Conservation (phyloP, 306 rosid genomes). For the Sindora glabra region DNA sequence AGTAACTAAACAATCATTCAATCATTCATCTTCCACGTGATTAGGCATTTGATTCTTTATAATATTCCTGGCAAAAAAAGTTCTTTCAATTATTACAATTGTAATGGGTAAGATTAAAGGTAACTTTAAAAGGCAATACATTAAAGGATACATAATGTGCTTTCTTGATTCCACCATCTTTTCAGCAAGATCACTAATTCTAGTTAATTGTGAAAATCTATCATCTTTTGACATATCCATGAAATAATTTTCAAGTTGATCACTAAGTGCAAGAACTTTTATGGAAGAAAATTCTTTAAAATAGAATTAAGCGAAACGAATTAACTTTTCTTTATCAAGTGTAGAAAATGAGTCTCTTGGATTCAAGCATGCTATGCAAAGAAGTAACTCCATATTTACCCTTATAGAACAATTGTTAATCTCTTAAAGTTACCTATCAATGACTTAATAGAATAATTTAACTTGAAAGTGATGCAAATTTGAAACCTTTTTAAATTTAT, state of each 20-base stretch:
- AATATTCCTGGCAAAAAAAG: background rate
- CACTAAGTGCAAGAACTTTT: background rate
- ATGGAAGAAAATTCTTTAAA: background rate
- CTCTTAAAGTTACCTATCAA: slow-evolving; percentile 3
- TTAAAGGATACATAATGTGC: background rate
- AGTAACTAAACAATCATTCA: no score
- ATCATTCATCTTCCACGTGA: no score
- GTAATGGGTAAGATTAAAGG: background rate
- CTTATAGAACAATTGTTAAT: background rate
- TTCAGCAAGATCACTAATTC: background rate
- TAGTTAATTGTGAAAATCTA: background rate
- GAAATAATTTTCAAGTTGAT: slow-evolving; percentile 4
- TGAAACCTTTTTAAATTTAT: background rate
- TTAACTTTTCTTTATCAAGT: background rate
- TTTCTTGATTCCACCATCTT: background rate
- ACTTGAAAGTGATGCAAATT: background rate
- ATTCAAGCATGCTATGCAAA: background rate
- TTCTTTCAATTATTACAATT: background rate
- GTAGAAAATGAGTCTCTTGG: background rate
- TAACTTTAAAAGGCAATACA: background rate
- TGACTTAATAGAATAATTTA: background rate
- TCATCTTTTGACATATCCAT: background rate
- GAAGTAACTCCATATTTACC: background rate
- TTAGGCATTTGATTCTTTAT: no score
- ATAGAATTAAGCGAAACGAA: background rate